Evolutionary conservation across 2,329 filamentous ascomycete species (phyloP).

Genomic region (Pochonia chlamydosporia): DNA sequence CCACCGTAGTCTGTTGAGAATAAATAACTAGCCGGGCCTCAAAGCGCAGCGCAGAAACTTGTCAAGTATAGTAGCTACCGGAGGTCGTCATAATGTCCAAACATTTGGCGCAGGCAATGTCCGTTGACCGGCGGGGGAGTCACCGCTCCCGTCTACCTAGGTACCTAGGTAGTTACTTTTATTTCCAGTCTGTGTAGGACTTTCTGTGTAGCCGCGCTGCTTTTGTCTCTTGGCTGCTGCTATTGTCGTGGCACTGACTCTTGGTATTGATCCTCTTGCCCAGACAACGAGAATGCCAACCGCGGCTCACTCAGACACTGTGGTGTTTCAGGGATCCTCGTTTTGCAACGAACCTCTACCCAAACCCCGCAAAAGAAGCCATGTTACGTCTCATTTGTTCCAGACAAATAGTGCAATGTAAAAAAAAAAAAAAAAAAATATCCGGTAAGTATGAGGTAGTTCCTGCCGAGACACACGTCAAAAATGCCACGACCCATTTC

Average conservation of each 20-base stretch:
- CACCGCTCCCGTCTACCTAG: neutral
- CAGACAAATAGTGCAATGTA: slow-evolving; percentile 3
- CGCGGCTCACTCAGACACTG: no score
- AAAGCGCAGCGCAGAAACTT: no score
- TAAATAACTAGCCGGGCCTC: neutral
- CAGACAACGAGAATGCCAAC: neutral
- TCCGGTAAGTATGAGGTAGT: no score
- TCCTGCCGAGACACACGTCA: neutral
- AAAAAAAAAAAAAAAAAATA: neutral
- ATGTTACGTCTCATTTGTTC: neutral
- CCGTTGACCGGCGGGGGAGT: neutral
- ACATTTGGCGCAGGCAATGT: neutral
- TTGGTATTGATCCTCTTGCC: no score
- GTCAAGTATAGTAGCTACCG: no score
- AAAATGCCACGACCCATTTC: no score
- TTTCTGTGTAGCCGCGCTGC: neutral
- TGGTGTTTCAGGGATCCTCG: no score
- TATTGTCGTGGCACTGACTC: no score
- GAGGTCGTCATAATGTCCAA: no score
- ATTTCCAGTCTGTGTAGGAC: neutral
- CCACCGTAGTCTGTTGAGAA: neutral
- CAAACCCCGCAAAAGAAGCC: neutral
- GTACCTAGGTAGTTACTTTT: no score
- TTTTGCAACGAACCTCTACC: neutral
- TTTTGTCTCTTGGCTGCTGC: neutral